Percentiles rank a stretch among this genome's conserved stretches.
Conservation (phyloP, 2,329 filamentous ascomycete genomes). For the Tolypocladium inflatum region DNA sequence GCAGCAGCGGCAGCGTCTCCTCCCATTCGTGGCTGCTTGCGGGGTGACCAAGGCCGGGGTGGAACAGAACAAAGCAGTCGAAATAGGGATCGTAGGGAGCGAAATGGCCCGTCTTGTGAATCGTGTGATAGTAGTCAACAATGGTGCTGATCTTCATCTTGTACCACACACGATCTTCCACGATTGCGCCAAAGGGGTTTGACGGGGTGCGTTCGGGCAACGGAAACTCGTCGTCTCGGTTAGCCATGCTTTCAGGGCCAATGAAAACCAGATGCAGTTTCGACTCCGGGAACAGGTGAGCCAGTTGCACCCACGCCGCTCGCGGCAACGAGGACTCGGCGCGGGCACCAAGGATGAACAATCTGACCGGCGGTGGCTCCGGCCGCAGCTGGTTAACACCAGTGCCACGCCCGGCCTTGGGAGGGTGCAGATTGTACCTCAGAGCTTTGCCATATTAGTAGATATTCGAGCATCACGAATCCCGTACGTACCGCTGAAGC, state of each 20-base stretch:
- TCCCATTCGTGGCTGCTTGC: conserved; percentile 91
- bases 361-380: conserved; percentile 76
- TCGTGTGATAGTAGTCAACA: conserved; percentile 95
- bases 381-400: conserved; percentile 72
- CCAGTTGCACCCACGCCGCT: conserved; percentile 86
- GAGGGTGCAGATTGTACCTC: conserved; percentile 87
- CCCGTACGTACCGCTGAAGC: conserved; percentile 66
- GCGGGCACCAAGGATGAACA: conserved; percentile 89
- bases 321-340: conserved; percentile 96
- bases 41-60: conserved; percentile 90
- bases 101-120: conserved; percentile 86
- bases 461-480: background rate
- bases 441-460: conserved; percentile 47
- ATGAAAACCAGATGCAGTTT: conserved; percentile 89
- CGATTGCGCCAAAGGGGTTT: conserved; percentile 89
- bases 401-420: conserved; percentile 63
- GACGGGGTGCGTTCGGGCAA: conserved; percentile 72
- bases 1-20: conserved; percentile 75
- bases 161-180: conserved; percentile 82
- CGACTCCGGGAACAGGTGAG: conserved; percentile 91
- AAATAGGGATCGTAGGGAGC: conserved; percentile 96
- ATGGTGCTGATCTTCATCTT: conserved; percentile 96
- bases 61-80: conserved; percentile 94
- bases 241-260: conserved; percentile 90
- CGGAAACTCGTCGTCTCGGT: conserved; percentile 87